Conservation (phyloP, 768 basidiomycete genomes). For the Tricholoma hemisulphureum region DNA sequence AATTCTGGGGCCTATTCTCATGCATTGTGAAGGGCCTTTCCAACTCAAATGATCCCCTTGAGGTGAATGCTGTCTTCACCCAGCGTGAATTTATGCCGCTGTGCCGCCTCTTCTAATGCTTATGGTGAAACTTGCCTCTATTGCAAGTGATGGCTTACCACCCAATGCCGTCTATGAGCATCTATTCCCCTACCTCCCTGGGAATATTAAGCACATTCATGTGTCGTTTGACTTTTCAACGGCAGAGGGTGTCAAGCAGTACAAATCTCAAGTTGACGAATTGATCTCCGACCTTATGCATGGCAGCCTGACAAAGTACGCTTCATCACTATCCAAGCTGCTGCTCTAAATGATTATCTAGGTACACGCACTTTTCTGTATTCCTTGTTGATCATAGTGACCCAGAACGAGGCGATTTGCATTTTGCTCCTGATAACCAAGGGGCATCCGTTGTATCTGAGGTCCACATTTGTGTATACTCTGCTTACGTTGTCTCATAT, state of each 20-base stretch:
- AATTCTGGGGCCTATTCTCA: no score
- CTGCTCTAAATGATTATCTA: no score
- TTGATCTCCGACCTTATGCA: not conserved
- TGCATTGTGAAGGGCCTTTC: no score
- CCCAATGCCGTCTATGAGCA: not conserved
- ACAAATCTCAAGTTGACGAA: not conserved
- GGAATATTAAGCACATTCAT: not conserved
- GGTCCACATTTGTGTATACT: not conserved
- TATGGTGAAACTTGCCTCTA: no score
- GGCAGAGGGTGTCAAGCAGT: not conserved
- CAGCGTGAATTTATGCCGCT: no score
- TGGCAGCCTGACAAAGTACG: not conserved
- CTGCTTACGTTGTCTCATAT: not conserved
- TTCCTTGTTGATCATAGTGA: constrained; percentile 3
- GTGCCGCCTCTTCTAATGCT: no score
- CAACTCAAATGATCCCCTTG: no score
- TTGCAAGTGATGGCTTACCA: not conserved
- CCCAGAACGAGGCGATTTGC: constrained; percentile 1
- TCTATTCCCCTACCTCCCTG: not conserved
- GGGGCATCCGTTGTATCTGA: not conserved
- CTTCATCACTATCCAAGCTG: no score
- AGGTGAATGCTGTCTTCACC: no score
- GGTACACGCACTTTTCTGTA: constrained; percentile 1
- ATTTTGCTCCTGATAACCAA: not conserved
- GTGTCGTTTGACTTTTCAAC: not conserved